Evolutionary conservation across 129 eudicot genomes (phyloP).

Genomic region (Flaveria sonorensis): DNA sequence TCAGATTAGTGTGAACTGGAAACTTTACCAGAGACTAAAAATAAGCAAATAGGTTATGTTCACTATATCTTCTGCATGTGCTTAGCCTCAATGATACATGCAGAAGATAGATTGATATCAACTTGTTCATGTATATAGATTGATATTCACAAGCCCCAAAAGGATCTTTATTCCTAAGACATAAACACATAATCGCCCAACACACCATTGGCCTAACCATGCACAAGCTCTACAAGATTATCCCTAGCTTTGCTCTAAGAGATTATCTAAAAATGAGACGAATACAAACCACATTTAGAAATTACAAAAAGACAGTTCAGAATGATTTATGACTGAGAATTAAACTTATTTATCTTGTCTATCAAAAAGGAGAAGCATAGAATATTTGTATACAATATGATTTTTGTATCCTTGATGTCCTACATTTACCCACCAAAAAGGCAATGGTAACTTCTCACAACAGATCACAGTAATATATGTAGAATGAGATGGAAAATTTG

Average conservation of each 20-base stretch:
- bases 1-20: slow-evolving; percentile 3
- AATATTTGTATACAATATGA: not conserved
- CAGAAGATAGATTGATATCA: slow-evolving; percentile 14
- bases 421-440: not conserved
- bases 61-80: not conserved
- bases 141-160: slow-evolving; percentile 11
- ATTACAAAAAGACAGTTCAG: too few species aligned
- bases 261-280: not conserved
- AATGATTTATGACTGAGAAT: too few species aligned
- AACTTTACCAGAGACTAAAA: slow-evolving; percentile 6
- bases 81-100: slow-evolving; percentile 13
- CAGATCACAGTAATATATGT: not conserved
- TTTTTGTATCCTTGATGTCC: not conserved
- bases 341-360: not conserved
- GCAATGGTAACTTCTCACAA: not conserved
- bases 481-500: slow-evolving; percentile 2
- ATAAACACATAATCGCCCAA: not conserved
- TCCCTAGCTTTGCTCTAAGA: not conserved
- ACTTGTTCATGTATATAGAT: not conserved
- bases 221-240: not conserved
- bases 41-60: slow-evolving; percentile 15
- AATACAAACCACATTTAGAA: not conserved
- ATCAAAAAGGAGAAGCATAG: not conserved
- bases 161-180: slow-evolving; percentile 3
- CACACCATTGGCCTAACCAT: not conserved